These are phyloP conservation scores for Yarrowia yakushimensis DNA, from an alignment of 805 yeast genomes.

Conservation along the genomic window DNA sequence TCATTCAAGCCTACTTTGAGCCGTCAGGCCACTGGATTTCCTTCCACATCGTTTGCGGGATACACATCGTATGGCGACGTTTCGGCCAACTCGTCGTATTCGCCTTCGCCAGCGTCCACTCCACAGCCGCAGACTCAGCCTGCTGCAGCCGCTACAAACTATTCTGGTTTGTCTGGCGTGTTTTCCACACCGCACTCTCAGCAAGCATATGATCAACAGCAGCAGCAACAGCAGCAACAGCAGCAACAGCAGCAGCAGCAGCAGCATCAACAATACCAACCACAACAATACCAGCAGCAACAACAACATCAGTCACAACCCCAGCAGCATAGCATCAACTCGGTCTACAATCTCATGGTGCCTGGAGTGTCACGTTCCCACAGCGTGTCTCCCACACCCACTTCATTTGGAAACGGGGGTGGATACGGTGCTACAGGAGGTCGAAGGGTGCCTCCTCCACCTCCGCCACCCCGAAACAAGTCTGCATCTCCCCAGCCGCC, in stretches of 20 bases:
- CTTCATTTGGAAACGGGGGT: background rate
- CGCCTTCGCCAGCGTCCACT: constrained; percentile 31
- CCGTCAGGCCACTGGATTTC: background rate
- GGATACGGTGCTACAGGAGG: background rate
- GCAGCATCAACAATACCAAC: constrained; percentile 31
- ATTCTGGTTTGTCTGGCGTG: constrained; percentile 16
- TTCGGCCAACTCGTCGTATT: constrained; percentile 21
- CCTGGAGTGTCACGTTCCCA: constrained; percentile 16
- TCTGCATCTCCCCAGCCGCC: constrained; percentile 39
- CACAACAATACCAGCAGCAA: constrained; percentile 27
- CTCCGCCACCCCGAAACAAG: constrained; percentile 33
- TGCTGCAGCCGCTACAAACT: constrained; percentile 11
- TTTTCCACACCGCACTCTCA: constrained; percentile 26
- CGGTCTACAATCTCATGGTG: constrained; percentile 22
- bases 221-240: constrained; percentile 30
- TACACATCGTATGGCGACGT: constrained; percentile 5
- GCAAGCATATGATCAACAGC: constrained; percentile 29
- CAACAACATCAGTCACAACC: constrained; percentile 24
- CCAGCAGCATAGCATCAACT: constrained; percentile 7
- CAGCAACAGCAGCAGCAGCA: constrained; percentile 27
- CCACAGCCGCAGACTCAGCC: constrained; percentile 29
- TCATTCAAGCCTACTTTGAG: background rate
- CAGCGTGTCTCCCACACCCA: constrained; percentile 20
- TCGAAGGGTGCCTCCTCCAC: constrained; percentile 30
- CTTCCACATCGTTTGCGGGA: constrained; percentile 16